Base-by-base conservation (phyloP, 768 basidiomycete species). In the Tricholoma bakamatsutake region DNA sequence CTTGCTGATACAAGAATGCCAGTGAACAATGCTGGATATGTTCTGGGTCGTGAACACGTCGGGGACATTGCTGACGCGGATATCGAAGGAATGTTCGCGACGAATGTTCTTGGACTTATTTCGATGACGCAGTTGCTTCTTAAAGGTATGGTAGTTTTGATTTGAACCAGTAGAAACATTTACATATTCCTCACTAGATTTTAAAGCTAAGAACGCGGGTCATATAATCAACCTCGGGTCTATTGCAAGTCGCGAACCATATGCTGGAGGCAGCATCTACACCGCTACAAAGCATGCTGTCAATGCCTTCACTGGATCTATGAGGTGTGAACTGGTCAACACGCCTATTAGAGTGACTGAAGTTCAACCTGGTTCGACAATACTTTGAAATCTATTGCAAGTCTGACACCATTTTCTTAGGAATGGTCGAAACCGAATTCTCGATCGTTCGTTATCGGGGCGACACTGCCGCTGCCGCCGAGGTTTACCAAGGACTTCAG, bases 221-320 rank as follows among this genome's bases (percentile, higher is more conserved):
- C 93, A 95, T 73, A 76, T 99, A 62, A 98, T 99, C 74, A 96
- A 97, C 70, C 76, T 99, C 50, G 95, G 97, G 7, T 96, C 93
- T 10, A 82, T 99, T 56, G 95, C 97, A 11, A 94, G 90, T 49
- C 74, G 79, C 8, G 93, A 94, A 64, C 69, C 96, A 4, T 98
- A 98, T 65, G 83, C 85, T 11, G 95, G 94, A 28, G 97, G 95
- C 7, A 80, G 87, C 59, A 89, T 98, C 62, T 98, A 97, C 71
- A 91, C 87, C 58, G 96, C 96, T 4, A 95, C 94, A 12, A 93
- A 93, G 64, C 79, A 83, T 61, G 91, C 90, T 18, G 87, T 99
- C 7, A 80, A 80, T 47, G 90, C 95, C 2, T 98, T 98, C 75
- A 89, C 84, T 21, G 85, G 84, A 37, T 80, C 88, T 5, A 73